Evolutionary conservation across 371 early-diverging fungal species (phyloP), one percentile per base, ranked within the genome.

Genomic region (Mucor ambiguus): DNA sequence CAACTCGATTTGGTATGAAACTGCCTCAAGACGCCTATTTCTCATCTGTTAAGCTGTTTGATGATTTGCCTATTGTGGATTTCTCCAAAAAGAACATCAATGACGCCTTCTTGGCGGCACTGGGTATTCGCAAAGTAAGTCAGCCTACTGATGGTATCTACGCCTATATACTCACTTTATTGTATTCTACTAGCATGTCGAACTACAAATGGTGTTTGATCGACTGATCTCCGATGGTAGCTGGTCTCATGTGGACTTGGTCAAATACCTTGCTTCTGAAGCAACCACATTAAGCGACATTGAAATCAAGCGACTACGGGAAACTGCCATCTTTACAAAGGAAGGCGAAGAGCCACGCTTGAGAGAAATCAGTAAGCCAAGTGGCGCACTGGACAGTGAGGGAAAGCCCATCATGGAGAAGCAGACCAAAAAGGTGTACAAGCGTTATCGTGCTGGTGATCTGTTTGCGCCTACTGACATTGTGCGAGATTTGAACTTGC

Each of bases 171-270:
- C 37, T 35, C 37, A 7, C 37, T 1, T 33, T 4, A 4, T 2
- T 30, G 30, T 30, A 7, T 7, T 33, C 4, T 41, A 11, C 41
- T 76, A 93, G 83, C 91, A 93, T 68, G 93, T 95, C 1, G 94
- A 96, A 18, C 71, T 96, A 32, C 95, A 94, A 72, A 67, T 93
- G 62, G 86, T 96, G 9, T 94, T 96, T 82, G 90, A 92, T 68
- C 83, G 95, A 30, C 75, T 96, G 37, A 85, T 89, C 41, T 86
- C 87, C 11, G 90, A 89, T 11, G 87, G 95, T 24, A 90, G 90
- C 49, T 96, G 96, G 96, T 93, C 95, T 52, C 93, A 94, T 61
- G 78, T 90, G 28, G 92, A 94, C 63, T 80, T 96, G 3, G 85
- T 92, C 30, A 94, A 93, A 66, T 96, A 94, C 64, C 79, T 96